Conservation (phyloP, 1,139 yeast species). For the Dujonia santamariae region DNA sequence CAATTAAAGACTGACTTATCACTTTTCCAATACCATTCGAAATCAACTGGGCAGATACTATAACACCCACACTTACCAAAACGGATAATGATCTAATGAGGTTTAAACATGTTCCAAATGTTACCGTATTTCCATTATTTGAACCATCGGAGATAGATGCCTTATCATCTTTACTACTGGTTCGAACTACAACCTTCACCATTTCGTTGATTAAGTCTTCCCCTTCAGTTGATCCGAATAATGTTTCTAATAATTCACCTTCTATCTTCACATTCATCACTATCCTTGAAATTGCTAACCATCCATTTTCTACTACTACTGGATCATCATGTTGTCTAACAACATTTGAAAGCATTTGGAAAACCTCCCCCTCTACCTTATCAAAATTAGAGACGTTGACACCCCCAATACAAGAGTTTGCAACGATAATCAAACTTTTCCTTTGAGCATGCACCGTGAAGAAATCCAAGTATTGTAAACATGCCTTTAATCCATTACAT, state of each 20-base stretch:
- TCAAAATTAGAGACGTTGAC: conserved; percentile 34
- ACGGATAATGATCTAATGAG: conserved; percentile 43
- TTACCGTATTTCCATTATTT: background rate
- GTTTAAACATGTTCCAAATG: conserved; percentile 24
- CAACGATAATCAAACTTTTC: conserved; percentile 73
- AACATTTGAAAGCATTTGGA: conserved; percentile 61
- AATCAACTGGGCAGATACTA: conserved; percentile 38
- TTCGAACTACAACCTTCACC: conserved; percentile 20
- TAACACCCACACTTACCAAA: conserved; percentile 35
- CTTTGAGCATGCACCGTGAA: conserved; percentile 88
- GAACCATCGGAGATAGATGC: background rate
- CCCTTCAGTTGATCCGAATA: conserved; percentile 17
- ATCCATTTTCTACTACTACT: conserved; percentile 64
- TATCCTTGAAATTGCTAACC: conserved; percentile 65
- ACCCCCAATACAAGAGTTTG: conserved; percentile 56
- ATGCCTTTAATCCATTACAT: conserved; percentile 64
- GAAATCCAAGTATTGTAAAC: conserved; percentile 78
- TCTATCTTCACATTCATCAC: conserved; percentile 50
- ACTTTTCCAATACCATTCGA: conserved; percentile 39
- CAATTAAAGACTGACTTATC: conserved; percentile 32
- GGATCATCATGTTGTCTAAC: conserved; percentile 59
- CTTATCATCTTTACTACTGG: conserved; percentile 3
- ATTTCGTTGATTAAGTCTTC: conserved; percentile 24
- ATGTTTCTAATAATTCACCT: conserved; percentile 44
- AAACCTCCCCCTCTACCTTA: conserved; percentile 48